Evolutionary conservation across 331 rosid species (phyloP), one percentile per base, ranked within the genome.

Genomic region (Spiraea crenata): DNA sequence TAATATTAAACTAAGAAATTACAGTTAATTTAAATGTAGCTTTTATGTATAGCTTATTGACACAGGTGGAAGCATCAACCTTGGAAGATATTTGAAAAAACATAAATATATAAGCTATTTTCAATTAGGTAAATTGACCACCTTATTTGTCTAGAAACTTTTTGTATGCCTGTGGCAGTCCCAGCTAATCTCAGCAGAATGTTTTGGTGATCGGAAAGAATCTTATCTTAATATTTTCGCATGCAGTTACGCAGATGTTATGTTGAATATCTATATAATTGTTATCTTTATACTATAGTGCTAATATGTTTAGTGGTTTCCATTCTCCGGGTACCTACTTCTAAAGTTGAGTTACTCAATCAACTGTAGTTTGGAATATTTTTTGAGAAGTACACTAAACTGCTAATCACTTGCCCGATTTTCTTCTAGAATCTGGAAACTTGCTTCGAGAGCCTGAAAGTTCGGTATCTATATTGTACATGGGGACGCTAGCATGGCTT

Each of bases 41-140:
- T 52, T 12, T 57, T 50, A 0, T 50, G 17, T 13, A 41, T 20
- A 25, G 35, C 41, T 62, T 6, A 39, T 0, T 42, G 13, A 19
- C 8, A 48, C 34, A 57, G 4, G 13, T 25, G 62, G 62, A 57
- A 57, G 31, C 62, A 57, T 13, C 31, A 20, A 20, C 40, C 34
- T 57, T 74, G 15, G 44, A 52, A 50, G 57, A 69, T 47, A 57
- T 64, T 46, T 42, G 41, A 54, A 62, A 58, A 34, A 41, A 15
- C 42, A 37, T 35, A 5, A 52, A 41, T 1, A 69, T 11, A 0
- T 16, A 57, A 66, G 61, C 19, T 58, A 13, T 37, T 35, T 25
- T 35, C 17, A 34, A 34, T 11, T 7, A 10, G 3, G n/a, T 52
- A 52, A n/a, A 52, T 16, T 5, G 6, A 17, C 57, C n/a, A 9